Base-by-base conservation (phyloP, 495 filamentous ascomycete species). In the Halenospora varia region DNA sequence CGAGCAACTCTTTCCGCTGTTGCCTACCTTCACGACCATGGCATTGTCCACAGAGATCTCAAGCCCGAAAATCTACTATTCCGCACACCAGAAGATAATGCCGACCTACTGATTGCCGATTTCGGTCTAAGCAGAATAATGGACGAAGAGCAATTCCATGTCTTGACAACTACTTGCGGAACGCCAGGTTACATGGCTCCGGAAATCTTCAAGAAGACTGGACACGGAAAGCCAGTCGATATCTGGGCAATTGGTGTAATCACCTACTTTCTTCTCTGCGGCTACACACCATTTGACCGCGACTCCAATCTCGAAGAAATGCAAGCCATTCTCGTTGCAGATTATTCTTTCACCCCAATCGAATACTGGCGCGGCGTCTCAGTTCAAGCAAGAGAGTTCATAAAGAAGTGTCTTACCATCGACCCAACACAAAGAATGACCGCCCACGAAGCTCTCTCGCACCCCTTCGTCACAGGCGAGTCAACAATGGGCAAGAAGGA, bases 141-240 rank as follows among this genome's bases (percentile, higher is more conserved):
- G 92, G 95, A 98, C 69, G 95, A 97, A 74, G 92, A 97, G 72
- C 90, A 97, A 67, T 97, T 98, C 70, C 95, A 97, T 66, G 92
- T 97, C 23, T 74, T 98, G 35, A 98, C 95, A 3, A 98, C 94
- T 1, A 98, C 94, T 2, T 98, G 94, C 66, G 94, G 94, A 26
- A 98, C 94, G 6, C 94, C 94, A 0, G 95, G 95, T 25, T 98
- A 98, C 73, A 98, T 92, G 88, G 88, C 88, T 17, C 94, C 94
- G 1, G 94, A 99, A 69, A 92, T 99, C 57, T 80, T 97, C 51
- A 86, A 88, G 64, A 92, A 89, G 66, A 88, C 88, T 24, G 92
- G 92, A 2, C 92, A 97, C 69, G 91, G 90, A 47, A 89, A 94
- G 63, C 78, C 78, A 51, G 94, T 99, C 8, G 94, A 99, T 69